phyloP scores from a whole-genome alignment of 495 filamentous ascomycete species.

The Saxophila tyrrhenica region DNA sequence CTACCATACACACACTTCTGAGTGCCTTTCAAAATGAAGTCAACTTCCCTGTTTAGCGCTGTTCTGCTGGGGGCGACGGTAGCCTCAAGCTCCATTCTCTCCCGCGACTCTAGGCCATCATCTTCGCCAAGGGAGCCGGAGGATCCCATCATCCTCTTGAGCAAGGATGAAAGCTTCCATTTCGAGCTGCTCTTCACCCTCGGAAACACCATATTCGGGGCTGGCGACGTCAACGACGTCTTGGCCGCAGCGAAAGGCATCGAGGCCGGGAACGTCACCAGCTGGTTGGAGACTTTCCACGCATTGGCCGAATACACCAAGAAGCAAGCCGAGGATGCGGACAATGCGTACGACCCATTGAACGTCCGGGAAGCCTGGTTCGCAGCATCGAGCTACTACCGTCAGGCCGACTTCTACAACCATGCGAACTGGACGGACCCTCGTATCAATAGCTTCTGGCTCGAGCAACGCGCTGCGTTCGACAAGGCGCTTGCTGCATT shows the following conservation, averaged over 20 bases:
- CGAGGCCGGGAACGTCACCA: slow-evolving; percentile 28
- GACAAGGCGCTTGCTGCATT: slow-evolving; percentile 21
- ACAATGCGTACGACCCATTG: not conserved
- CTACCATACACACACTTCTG: not conserved
- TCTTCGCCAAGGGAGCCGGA: not conserved
- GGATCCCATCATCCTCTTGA: slow-evolving; percentile 14
- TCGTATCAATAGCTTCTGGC: slow-evolving; percentile 17
- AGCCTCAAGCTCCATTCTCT: not conserved
- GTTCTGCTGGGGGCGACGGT: not conserved
- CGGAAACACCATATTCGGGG: slow-evolving; percentile 22
- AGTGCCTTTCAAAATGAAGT: not conserved
- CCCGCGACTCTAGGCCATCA: not conserved
- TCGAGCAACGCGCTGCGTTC: slow-evolving; percentile 4
- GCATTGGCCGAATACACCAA: slow-evolving; percentile 21
- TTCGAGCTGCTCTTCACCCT: slow-evolving; percentile 29
- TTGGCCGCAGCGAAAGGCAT: slow-evolving; percentile 29
- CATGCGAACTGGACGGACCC: slow-evolving; percentile 32
- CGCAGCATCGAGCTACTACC: slow-evolving; percentile 34
- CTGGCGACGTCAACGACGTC: slow-evolving; percentile 31
- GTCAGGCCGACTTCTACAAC: slow-evolving; percentile 34
- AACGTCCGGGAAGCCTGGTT: slow-evolving; percentile 27
- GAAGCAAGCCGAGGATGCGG: slow-evolving; percentile 1
- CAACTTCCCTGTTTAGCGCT: not conserved
- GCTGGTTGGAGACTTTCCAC: slow-evolving; percentile 27
- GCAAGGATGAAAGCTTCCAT: slow-evolving; percentile 25